Evolutionary conservation across 768 basidiomycete species (phyloP).

Genomic region (Phaeotremella fagi): DNA sequence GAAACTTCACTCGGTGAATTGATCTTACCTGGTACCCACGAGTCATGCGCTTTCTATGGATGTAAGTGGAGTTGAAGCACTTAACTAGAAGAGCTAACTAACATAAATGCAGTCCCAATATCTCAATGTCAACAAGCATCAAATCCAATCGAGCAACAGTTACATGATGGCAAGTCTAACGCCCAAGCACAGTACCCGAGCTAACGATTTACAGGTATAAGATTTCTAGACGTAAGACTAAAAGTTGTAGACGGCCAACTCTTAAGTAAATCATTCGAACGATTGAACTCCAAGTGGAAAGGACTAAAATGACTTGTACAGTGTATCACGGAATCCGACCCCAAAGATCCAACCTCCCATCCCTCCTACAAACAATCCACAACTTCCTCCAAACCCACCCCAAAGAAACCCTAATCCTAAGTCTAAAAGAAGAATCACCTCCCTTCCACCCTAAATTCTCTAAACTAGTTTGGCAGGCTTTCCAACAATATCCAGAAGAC

Average conservation of each 20-base stretch:
- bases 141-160: slow-evolving; percentile 63
- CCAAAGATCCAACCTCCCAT: slow-evolving; percentile 62
- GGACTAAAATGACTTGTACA: too few relatives aligned
- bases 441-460: slow-evolving; percentile 57
- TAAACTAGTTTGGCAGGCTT: slow-evolving; percentile 60
- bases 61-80: slow-evolving; percentile 16
- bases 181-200: background rate
- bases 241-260: slow-evolving; percentile 61
- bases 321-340: slow-evolving; percentile 77
- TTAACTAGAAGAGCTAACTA: slow-evolving; percentile 30
- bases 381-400: slow-evolving; percentile 62
- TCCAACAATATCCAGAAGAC: slow-evolving; percentile 50
- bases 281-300: background rate
- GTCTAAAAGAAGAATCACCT: slow-evolving; percentile 82
- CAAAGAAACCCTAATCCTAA: slow-evolving; percentile 75
- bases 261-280: slow-evolving; percentile 46
- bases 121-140: slow-evolving; percentile 74
- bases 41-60: slow-evolving; percentile 20
- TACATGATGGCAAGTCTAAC: slow-evolving; percentile 58
- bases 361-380: slow-evolving; percentile 61
- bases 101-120: slow-evolving; percentile 47
- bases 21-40: slow-evolving; percentile 65
- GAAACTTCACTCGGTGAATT: slow-evolving; percentile 64
- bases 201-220: slow-evolving; percentile 36
- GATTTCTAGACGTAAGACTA: slow-evolving; percentile 75